Base-by-base conservation (phyloP, 257 asterid genomes). In the Striga asiatica region DNA sequence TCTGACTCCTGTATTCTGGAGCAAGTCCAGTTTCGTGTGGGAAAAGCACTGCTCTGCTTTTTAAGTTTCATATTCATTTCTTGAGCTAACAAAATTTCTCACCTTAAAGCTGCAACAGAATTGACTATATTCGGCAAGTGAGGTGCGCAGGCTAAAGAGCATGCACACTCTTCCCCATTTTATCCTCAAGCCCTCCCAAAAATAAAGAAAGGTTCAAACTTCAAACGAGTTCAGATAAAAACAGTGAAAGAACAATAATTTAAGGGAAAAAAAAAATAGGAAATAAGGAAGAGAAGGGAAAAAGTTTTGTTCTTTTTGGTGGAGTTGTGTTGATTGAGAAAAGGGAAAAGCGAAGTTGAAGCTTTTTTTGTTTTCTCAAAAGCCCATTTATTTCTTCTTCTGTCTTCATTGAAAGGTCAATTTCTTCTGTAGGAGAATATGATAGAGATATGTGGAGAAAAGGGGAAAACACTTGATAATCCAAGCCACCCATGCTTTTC, bases 391-490 rank as follows among this genome's bases (percentile, higher is more conserved):
- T 63, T 58, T 64, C 50, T 60, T 23, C 71, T 67, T 6, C n/a
- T n/a, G n/a, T n/a, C n/a, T 65, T 72, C 75, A 65, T 61, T 63
- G 94, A 82, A 82, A 80, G 87, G 95, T 83, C 94, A 66, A 76
- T 80, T 74, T 76, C 87, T 76, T 81, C 81, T 78, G 62, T 50
- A 64, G 68, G 59, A 62, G 47, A 56, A 60, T 38, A 38, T 7
- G 13, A n/a, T 11, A 38, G 5, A 38, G 4, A 38, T 16, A 38
- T n/a, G 51, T 45, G 14, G 35, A 59, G 48, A 24, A 27, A 32
- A 56, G 34, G 59, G 61, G 54, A 38, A 50, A 68, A 63, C 82
- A 75, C 81, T 73, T 50, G 84, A 78, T 64, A 56, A 71, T 75
- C 64, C 69, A n/a, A 76, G 76, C 81, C 84, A 71, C n/a, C 73